Conservation (phyloP, 768 basidiomycete species). For the Cytidiella melzeri region DNA sequence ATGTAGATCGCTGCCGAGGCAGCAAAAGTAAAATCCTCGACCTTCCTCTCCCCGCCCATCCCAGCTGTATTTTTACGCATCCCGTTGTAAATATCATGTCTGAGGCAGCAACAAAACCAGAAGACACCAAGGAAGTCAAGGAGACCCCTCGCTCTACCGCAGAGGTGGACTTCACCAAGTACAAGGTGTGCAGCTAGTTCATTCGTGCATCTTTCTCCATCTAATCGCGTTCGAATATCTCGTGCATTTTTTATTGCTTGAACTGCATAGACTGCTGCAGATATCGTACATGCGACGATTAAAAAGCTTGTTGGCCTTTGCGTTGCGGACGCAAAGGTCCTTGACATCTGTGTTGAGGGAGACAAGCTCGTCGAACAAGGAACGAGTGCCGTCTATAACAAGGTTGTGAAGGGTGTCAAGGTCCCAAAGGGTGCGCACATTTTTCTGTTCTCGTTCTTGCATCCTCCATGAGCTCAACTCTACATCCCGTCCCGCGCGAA, state of each 20-base stretch:
- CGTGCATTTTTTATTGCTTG: not conserved
- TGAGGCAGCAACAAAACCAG: slow-evolving; percentile 45
- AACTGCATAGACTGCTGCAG: slow-evolving; percentile 67
- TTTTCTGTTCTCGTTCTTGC: not conserved
- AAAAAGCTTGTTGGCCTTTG: slow-evolving; percentile 76
- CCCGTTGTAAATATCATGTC: slow-evolving; percentile 38
- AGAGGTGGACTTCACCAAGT: slow-evolving; percentile 79
- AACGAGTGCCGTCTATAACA: slow-evolving; percentile 84
- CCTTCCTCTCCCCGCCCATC: not conserved
- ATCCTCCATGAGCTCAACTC: not conserved
- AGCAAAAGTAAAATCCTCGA: slow-evolving; percentile 2
- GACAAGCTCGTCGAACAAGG: slow-evolving; percentile 90
- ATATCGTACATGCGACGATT: slow-evolving; percentile 79
- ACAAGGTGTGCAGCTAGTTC: slow-evolving; percentile 52
- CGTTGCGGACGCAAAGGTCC: slow-evolving; percentile 77
- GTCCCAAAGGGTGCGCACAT: slow-evolving; percentile 68
- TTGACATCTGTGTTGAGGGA: slow-evolving; percentile 90
- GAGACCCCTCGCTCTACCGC: slow-evolving; percentile 49
- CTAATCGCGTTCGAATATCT: slow-evolving; percentile 1
- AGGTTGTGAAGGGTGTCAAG: slow-evolving; percentile 82
- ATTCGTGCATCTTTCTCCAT: slow-evolving; percentile 1
- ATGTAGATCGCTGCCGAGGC: not conserved
- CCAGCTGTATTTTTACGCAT: not conserved
- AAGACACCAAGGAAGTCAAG: slow-evolving; percentile 28
- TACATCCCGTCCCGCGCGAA: not conserved